Evolutionary conservation across 805 yeast genomes (phyloP).

Genomic region (Hanseniaspora mollemarum): DNA sequence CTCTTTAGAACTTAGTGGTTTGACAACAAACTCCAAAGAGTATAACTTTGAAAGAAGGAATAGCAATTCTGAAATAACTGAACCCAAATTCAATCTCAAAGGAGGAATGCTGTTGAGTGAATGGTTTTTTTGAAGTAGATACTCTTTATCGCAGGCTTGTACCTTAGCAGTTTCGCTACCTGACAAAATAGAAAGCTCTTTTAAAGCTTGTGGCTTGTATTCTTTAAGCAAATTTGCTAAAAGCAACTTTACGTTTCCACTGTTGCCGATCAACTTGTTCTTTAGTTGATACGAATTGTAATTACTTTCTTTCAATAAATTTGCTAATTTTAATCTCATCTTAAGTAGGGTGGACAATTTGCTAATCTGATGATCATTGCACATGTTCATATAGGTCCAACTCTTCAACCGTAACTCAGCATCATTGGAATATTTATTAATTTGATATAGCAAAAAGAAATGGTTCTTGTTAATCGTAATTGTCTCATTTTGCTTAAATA

Average conservation of each 20-base stretch:
- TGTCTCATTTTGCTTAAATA: neutral
- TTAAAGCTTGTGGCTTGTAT: slow-evolving; percentile 42
- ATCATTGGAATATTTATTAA: slow-evolving; percentile 26
- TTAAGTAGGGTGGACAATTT: slow-evolving; percentile 48
- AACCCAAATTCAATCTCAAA: slow-evolving; percentile 40
- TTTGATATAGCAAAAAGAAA: slow-evolving; percentile 7
- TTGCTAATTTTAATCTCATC: slow-evolving; percentile 59
- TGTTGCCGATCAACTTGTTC: slow-evolving; percentile 81
- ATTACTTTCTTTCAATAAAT: slow-evolving; percentile 55
- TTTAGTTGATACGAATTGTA: slow-evolving; percentile 71
- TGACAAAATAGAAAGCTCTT: slow-evolving; percentile 46
- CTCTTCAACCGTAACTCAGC: slow-evolving; percentile 50
- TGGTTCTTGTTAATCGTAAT: slow-evolving; percentile 3
- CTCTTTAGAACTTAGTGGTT: slow-evolving; percentile 52
- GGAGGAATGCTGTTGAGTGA: slow-evolving; percentile 17
- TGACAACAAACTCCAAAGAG: slow-evolving; percentile 57
- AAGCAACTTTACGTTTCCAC: slow-evolving; percentile 64
- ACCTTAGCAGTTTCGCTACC: slow-evolving; percentile 16
- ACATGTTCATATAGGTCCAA: slow-evolving; percentile 65
- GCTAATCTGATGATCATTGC: slow-evolving; percentile 50
- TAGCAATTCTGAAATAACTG: slow-evolving; percentile 73
- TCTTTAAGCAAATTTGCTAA: slow-evolving; percentile 46
- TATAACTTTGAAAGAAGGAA: slow-evolving; percentile 58
- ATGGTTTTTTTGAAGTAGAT: slow-evolving; percentile 28
- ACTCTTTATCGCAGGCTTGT: slow-evolving; percentile 90